Percentiles rank a stretch among this genome's conserved stretches.
phyloP scores from a whole-genome alignment of 2,329 filamentous ascomycete genomes.

The Rhynchosporium secalis region DNA sequence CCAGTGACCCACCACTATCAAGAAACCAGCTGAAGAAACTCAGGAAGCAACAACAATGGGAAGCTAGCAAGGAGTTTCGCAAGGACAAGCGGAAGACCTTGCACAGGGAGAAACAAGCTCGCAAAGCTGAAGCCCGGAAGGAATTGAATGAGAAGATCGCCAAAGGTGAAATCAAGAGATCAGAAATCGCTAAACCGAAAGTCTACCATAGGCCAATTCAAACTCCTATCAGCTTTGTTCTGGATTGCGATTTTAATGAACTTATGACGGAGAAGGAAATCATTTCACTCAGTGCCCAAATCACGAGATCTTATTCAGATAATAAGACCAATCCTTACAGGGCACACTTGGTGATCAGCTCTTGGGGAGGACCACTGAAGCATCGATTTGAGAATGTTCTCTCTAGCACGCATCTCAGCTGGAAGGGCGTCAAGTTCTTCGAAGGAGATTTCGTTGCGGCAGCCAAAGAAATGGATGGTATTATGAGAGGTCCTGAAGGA shows the following conservation, averaged over 20 bases:
- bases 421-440: conserved; percentile 76
- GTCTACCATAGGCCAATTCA: conserved; percentile 44
- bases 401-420: conserved; percentile 68
- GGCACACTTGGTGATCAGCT: conserved; percentile 73
- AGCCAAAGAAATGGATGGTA: conserved; percentile 61
- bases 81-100: conserved; percentile 54
- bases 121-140: conserved; percentile 49
- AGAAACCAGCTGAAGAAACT: conserved; percentile 87
- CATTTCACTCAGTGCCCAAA: conserved; percentile 77
- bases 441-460: conserved; percentile 73
- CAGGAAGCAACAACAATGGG: conserved; percentile 71
- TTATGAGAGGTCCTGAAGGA: conserved; percentile 60
- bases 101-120: conserved; percentile 51
- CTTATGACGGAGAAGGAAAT: conserved; percentile 87
- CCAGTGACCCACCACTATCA: conserved; percentile 53
- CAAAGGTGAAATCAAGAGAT: conserved; percentile 32
- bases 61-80: conserved; percentile 64
- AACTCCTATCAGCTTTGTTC: conserved; percentile 75
- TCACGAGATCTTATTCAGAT: conserved; percentile 87
- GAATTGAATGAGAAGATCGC: conserved; percentile 45
- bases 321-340: conserved; percentile 70
- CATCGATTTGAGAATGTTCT: conserved; percentile 79
- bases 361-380: conserved; percentile 73
- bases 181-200: conserved; percentile 18
- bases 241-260: conserved; percentile 91